Conservation (phyloP, 768 basidiomycete species). For the Hirschioporus abietinus region DNA sequence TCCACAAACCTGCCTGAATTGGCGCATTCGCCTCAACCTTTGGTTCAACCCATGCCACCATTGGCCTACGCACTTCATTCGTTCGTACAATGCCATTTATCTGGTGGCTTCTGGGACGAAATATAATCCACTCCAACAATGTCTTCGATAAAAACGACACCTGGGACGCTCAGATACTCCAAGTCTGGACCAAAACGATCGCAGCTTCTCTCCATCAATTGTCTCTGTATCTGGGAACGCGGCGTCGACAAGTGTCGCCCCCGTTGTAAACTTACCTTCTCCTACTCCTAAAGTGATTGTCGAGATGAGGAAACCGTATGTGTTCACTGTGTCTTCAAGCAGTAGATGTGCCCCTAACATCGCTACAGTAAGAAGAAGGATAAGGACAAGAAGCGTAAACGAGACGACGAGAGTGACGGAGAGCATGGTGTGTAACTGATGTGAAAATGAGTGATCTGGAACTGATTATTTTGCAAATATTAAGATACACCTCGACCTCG, state of each 20-base stretch:
- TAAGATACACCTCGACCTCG: slow-evolving; percentile 49
- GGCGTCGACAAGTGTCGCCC: background rate
- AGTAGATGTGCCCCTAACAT: slow-evolving; percentile 15
- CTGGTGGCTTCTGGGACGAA: too few species aligned
- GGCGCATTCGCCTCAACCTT: slow-evolving; percentile 16
- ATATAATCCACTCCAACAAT: slow-evolving; percentile 33
- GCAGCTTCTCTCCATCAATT: slow-evolving; percentile 1
- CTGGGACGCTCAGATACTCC: slow-evolving; percentile 4
- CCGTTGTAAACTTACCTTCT: background rate
- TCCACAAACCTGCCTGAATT: background rate
- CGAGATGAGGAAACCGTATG: slow-evolving; percentile 47
- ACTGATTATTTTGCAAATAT: slow-evolving; percentile 11
- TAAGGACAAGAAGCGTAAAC: slow-evolving; percentile 67
- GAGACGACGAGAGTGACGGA: slow-evolving; percentile 68
- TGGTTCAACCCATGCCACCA: background rate
- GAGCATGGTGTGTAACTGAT: slow-evolving; percentile 43
- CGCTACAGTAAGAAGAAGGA: slow-evolving; percentile 62
- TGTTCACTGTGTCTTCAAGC: slow-evolving; percentile 11
- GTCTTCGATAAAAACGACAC: background rate
- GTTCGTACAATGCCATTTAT: background rate
- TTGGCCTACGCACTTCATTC: slow-evolving; percentile 30
- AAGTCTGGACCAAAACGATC: slow-evolving; percentile 2
- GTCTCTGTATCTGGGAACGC: background rate
- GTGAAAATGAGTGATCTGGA: slow-evolving; percentile 10
- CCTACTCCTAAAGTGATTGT: slow-evolving; percentile 2